phyloP scores from a whole-genome alignment of 2,329 filamentous ascomycete genomes.

The Monosporascus sp. region DNA sequence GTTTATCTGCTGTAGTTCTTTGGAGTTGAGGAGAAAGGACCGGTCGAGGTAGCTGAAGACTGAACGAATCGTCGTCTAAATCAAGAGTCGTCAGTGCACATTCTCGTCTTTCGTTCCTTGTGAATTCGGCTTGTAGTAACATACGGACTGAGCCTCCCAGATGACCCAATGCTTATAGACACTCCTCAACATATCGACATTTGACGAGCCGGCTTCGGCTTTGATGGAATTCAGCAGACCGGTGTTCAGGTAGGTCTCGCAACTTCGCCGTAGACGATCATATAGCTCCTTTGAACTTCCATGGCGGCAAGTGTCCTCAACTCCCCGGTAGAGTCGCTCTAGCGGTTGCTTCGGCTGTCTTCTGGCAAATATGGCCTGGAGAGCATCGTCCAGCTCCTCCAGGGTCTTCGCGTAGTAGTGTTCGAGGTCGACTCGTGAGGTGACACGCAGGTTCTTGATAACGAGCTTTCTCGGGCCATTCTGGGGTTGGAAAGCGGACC shows the following conservation, averaged over 20 bases:
- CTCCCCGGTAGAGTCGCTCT: conserved; percentile 82
- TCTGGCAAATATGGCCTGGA: conserved; percentile 63
- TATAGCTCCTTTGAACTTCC: conserved; percentile 66
- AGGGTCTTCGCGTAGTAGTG: conserved; percentile 75
- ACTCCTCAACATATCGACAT: conserved; percentile 58
- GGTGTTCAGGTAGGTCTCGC: conserved; percentile 61
- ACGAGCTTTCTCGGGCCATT: conserved; percentile 77
- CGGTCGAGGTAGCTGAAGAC: conserved; percentile 94
- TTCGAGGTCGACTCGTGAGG: conserved; percentile 56
- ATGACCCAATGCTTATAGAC: conserved; percentile 60
- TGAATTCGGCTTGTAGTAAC: conserved; percentile 17
- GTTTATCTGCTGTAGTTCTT: conserved; percentile 66
- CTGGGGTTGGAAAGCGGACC: conserved; percentile 61
- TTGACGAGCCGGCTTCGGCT: conserved; percentile 43
- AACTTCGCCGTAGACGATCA: conserved; percentile 58
- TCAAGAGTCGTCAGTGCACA: not conserved
- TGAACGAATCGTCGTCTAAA: conserved; percentile 63
- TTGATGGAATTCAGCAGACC: conserved; percentile 53
- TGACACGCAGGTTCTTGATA: conserved; percentile 82
- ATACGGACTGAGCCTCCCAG: conserved; percentile 75
- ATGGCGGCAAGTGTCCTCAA: conserved; percentile 85
- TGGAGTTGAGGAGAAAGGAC: conserved; percentile 74
- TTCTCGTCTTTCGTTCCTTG: no score
- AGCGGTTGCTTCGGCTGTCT: conserved; percentile 55
- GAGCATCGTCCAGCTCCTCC: conserved; percentile 66